phyloP scores from a whole-genome alignment of 208 protist genomes.

The Blechomonas ayalai region DNA sequence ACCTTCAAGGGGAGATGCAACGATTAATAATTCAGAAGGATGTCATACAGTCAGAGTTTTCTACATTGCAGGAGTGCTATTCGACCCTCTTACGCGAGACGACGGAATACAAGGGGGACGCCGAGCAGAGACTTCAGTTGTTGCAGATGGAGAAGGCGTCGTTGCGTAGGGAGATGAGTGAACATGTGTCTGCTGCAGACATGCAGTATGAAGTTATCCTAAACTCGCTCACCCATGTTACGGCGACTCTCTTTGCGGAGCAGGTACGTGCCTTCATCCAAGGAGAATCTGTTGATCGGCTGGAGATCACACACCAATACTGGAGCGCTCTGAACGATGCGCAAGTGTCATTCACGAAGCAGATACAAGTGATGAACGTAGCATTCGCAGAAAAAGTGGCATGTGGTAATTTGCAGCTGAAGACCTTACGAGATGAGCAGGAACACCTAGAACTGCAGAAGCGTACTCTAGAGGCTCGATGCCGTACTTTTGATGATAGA shows the following conservation, averaged over 20 bases:
- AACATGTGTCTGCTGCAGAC: neutral
- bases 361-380: too few species aligned
- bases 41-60: slow-evolving; percentile 37
- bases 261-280: neutral
- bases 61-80: slow-evolving; percentile 52
- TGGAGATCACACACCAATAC: neutral
- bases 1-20: slow-evolving; percentile 12
- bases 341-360: too few species aligned
- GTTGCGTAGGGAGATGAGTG: neutral
- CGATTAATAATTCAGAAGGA: slow-evolving; percentile 22
- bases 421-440: too few species aligned
- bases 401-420: too few species aligned
- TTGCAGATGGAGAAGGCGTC: slow-evolving; percentile 3
- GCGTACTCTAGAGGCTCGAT: too few species aligned
- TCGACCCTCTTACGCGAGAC: slow-evolving; percentile 44
- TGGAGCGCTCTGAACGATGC: too few species aligned
- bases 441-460: too few species aligned
- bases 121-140: slow-evolving; percentile 3
- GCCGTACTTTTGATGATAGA: too few species aligned
- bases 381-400: too few species aligned
- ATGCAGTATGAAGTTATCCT: neutral
- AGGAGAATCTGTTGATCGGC: too few species aligned
- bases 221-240: slow-evolving; percentile 1
- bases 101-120: slow-evolving; percentile 30
- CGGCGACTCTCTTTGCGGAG: neutral